Evolutionary conservation across 345 rosid species (phyloP).

Genomic region (Eucalyptus urophylla): DNA sequence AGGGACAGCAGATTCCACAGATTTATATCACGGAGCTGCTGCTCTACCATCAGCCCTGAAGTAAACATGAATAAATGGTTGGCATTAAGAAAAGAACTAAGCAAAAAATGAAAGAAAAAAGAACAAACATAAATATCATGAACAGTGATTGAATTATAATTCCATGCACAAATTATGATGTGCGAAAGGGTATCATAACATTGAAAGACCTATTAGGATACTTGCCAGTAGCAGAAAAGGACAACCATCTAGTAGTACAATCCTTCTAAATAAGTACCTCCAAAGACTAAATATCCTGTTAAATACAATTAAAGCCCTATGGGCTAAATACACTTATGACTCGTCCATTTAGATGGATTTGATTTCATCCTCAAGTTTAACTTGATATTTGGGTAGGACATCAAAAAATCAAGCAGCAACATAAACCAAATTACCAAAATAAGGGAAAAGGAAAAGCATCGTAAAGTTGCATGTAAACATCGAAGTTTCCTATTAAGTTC

Average conservation of each 20-base stretch:
- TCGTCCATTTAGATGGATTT: not conserved
- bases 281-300: not conserved
- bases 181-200: not conserved
- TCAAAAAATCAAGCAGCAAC: not conserved
- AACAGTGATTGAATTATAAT: not conserved
- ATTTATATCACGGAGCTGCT: conserved; percentile 69
- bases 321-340: not conserved
- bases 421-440: not conserved
- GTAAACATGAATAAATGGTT: not conserved
- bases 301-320: not conserved
- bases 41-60: conserved; percentile 73
- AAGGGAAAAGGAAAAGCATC: not conserved
- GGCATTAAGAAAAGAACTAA: not conserved
- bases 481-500: not conserved
- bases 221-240: not conserved
- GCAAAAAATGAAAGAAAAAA: not conserved
- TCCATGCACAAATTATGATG: not conserved
- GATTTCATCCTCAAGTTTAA: not conserved
- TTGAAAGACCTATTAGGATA: not conserved
- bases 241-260: not conserved
- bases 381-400: not conserved
- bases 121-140: not conserved
- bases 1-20: conserved; percentile 90
- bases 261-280: not conserved
- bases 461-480: not conserved